Base-by-base conservation (phyloP, 1,284 basidiomycete species). In the Irpex lacteus region DNA sequence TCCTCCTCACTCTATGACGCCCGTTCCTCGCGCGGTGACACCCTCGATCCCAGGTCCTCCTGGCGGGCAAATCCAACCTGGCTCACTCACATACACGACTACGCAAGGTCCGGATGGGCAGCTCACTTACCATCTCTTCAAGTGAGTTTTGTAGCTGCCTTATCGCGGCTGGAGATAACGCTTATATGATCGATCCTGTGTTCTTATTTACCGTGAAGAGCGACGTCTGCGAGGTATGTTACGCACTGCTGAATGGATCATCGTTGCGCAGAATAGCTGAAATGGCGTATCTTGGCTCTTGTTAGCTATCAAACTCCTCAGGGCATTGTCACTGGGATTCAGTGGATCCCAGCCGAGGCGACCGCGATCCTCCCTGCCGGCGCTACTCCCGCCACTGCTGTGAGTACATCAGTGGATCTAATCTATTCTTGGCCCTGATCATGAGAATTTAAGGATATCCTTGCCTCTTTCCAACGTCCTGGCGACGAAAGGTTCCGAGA, bases 341-440 rank as follows among this genome's bases (percentile, higher is more conserved):
- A 91, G 71, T 92, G 90, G 91, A 80, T 90, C 21, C 88, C 89
- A 21, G 84, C 82, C 11, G 89, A 91, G 69, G 81, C 87, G 2
- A 88, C 87, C 0, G 78, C 82, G 57, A 80, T 86, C 50, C 67
- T 87, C 40, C 90, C 89, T 49, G 57, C 74, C 19, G 86, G 85
- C 5, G 87, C 86, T 38, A 81, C 80, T 57, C 87, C 86, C 8
- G 88, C 88, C 7, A 81, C 76, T 69, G 71, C 79, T 60, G 88
- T 88, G 63, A 72, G 67, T 68, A 49, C 11, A 18, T 54, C 50
- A n/a, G 11, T 13, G 15, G 18, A 60, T 52, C 13, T 21, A 18
- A 18, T 32, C 63, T 15, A 53, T 53, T 53, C 52, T 19, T 53
- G 18, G 52, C 19, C 15, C 26, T 53, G 52, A 53, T 19, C 11